A percentile compares a stretch with the other conserved stretches of the same genome.
Conservation (phyloP, 176 grass and related monocot genomes). For the Cymbopogon citratus region DNA sequence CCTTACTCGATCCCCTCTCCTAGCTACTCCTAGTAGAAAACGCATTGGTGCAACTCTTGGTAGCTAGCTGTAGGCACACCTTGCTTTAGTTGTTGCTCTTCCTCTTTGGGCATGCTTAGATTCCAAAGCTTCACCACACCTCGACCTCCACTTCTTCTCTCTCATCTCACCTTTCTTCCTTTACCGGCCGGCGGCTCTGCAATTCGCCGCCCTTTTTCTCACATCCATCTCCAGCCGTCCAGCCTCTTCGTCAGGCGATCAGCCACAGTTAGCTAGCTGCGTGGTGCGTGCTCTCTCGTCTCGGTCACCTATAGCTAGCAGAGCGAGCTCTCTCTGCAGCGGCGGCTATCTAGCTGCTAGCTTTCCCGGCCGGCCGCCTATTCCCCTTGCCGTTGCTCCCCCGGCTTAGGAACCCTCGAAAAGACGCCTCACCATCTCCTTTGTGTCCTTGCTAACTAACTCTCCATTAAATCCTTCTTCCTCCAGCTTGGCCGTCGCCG, state of each 20-base stretch:
- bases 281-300: background rate
- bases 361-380: background rate
- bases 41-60: slow-evolving; percentile 28
- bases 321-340: background rate
- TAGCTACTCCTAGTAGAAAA: background rate
- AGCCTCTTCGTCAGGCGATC: background rate
- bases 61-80: background rate
- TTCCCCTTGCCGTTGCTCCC: slow-evolving; percentile 42
- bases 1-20: too few species aligned
- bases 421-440: slow-evolving; percentile 73
- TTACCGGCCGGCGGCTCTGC: background rate
- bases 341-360: background rate
- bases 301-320: background rate
- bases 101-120: slow-evolving; percentile 26
- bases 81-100: background rate
- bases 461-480: slow-evolving; percentile 61
- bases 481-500: background rate
- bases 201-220: slow-evolving; percentile 8
- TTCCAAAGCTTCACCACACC: slow-evolving; percentile 37
- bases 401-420: slow-evolving; percentile 71
- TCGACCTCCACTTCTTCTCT: background rate
- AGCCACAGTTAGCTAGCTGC: background rate
- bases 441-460: slow-evolving; percentile 68
- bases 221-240: background rate
- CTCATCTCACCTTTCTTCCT: background rate